phyloP scores from a whole-genome alignment of 495 filamentous ascomycete species.

The Bryoglossum gracile region DNA sequence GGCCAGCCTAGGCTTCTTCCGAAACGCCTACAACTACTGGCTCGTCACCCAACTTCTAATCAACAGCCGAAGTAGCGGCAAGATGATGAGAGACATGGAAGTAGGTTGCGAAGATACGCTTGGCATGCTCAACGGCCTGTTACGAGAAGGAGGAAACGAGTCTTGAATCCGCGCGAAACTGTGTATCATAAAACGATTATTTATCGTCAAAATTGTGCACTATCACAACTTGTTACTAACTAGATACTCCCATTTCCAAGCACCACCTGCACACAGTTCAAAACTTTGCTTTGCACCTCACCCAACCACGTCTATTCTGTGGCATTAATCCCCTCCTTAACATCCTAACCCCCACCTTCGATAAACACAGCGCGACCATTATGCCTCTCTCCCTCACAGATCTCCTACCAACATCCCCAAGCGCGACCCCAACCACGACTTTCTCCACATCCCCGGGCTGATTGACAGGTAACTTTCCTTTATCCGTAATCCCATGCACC shows the following conservation, averaged over 20 bases:
- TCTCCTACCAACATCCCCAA: slow-evolving; percentile 24
- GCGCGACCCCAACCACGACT: slow-evolving; percentile 34
- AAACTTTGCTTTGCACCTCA: not conserved
- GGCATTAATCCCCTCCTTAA: slow-evolving; percentile 36
- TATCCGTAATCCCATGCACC: slow-evolving; percentile 33
- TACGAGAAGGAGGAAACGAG: slow-evolving; percentile 7
- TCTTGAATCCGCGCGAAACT: not conserved
- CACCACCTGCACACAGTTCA: not conserved
- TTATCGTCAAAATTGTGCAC: not conserved
- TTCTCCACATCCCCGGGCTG: slow-evolving; percentile 36
- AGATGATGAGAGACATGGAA: slow-evolving; percentile 14
- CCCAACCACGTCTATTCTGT: not conserved
- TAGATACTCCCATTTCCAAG: not conserved
- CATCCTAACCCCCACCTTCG: slow-evolving; percentile 42
- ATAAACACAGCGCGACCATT: slow-evolving; percentile 42
- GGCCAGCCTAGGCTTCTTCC: slow-evolving; percentile 17
- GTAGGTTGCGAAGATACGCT: slow-evolving; percentile 18
- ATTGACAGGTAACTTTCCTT: slow-evolving; percentile 40
- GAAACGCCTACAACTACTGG: slow-evolving; percentile 19
- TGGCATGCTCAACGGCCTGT: slow-evolving; percentile 1
- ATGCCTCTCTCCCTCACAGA: slow-evolving; percentile 3
- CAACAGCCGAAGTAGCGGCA: slow-evolving; percentile 11
- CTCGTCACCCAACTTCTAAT: slow-evolving; percentile 16
- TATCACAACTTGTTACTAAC: not conserved
- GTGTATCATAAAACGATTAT: not conserved